Evolutionary conservation across 2,329 filamentous ascomycete genomes (phyloP).

Genomic region (Grosmannia clavigera): DNA sequence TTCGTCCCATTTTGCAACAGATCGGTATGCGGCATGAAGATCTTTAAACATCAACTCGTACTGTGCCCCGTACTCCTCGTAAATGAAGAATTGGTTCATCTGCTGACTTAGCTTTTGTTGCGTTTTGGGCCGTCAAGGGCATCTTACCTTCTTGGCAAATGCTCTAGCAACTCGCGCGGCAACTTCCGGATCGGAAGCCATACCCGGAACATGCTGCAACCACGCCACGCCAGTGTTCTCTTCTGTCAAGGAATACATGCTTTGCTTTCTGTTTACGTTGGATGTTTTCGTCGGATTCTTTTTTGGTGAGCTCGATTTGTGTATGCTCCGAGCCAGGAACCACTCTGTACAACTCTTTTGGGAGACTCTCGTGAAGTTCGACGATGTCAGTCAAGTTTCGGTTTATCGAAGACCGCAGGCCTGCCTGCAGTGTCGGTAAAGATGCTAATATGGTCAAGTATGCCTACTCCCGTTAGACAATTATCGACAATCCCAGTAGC

Average conservation of each 20-base stretch:
- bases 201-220: slow-evolving; percentile 34
- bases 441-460: slow-evolving; percentile 65
- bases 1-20: slow-evolving; percentile 59
- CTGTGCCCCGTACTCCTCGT: slow-evolving; percentile 85
- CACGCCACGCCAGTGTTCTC: slow-evolving; percentile 21
- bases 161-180: slow-evolving; percentile 49
- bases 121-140: not conserved
- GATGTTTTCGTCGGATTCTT: not conserved
- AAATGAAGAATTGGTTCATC: slow-evolving; percentile 73
- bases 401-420: slow-evolving; percentile 61
- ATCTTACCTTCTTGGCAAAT: slow-evolving; percentile 44
- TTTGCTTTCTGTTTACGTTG: slow-evolving; percentile 29
- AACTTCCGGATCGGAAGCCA: slow-evolving; percentile 45
- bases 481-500: not conserved
- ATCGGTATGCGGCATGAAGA: slow-evolving; percentile 54
- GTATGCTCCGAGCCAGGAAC: slow-evolving; percentile 58
- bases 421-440: slow-evolving; percentile 50
- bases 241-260: slow-evolving; percentile 33
- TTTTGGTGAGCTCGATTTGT: slow-evolving; percentile 25
- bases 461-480: slow-evolving; percentile 33
- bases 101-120: slow-evolving; percentile 21
- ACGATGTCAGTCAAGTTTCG: slow-evolving; percentile 69
- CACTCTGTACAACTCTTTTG: slow-evolving; percentile 58
- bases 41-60: slow-evolving; percentile 79
- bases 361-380: slow-evolving; percentile 69